phyloP scores from a whole-genome alignment of 208 protist genomes.

The Trypanosoma melophagium region DNA sequence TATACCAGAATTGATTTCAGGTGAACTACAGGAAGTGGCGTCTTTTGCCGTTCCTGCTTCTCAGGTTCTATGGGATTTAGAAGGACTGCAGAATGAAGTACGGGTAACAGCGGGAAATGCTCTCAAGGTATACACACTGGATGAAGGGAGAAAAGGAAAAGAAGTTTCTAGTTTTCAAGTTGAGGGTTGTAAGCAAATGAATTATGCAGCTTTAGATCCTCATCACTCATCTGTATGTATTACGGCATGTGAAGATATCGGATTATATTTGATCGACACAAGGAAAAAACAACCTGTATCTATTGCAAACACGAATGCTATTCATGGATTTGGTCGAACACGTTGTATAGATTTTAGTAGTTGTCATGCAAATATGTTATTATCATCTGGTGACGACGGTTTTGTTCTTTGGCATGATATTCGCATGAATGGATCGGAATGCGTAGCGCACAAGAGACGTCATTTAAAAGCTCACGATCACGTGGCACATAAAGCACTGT shows the following conservation, averaged over 20 bases:
- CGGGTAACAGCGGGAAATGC: conserved; percentile 27
- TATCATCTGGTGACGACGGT: conserved; percentile 73
- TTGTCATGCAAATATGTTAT: conserved; percentile 50
- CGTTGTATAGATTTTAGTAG: conserved; percentile 70
- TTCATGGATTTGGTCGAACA: conserved; percentile 63
- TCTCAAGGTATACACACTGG: conserved; percentile 40
- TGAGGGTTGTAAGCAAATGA: conserved; percentile 22
- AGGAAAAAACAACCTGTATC: conserved; percentile 41
- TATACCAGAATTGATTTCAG: conserved; percentile 38
- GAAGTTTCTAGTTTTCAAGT: conserved; percentile 38
- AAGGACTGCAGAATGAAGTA: conserved; percentile 77
- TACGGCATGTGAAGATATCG: conserved; percentile 36
- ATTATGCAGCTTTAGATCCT: conserved; percentile 59
- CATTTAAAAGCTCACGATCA: conserved; percentile 73
- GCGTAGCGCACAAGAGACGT: conserved; percentile 3
- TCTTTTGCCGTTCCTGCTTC: conserved; percentile 24
- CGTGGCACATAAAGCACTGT: conserved; percentile 47
- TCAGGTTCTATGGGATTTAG: conserved; percentile 78
- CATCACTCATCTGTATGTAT: conserved; percentile 71
- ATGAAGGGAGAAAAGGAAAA: conserved; percentile 33
- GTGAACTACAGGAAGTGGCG: conserved; percentile 41
- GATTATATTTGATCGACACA: conserved; percentile 63
- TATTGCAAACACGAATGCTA: conserved; percentile 25
- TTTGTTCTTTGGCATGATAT: conserved; percentile 74
- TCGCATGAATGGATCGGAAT: conserved; percentile 27